Conservation (phyloP, 805 yeast genomes). For the Yarrowia hollandica region DNA sequence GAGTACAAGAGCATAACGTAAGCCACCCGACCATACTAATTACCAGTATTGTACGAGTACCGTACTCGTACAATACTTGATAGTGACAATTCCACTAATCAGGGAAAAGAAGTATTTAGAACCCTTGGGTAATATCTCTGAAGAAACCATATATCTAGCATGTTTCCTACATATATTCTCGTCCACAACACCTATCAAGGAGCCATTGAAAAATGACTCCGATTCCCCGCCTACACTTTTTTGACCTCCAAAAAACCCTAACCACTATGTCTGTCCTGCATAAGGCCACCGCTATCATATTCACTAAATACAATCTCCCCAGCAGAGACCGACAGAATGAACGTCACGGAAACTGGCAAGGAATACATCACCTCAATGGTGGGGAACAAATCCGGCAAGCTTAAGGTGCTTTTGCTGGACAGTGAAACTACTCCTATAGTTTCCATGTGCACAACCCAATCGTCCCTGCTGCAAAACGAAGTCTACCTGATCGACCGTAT, state of each 20-base stretch:
- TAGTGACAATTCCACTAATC: no score
- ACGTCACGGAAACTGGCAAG: slow-evolving; percentile 27
- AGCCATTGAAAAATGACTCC: neutral
- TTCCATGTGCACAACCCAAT: slow-evolving; percentile 88
- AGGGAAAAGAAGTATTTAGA: no score
- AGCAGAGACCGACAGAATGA: slow-evolving; percentile 15
- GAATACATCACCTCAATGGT: slow-evolving; percentile 21
- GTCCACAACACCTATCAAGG: no score
- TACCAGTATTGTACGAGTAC: no score
- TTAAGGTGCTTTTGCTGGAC: slow-evolving; percentile 79
- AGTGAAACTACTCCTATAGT: slow-evolving; percentile 75
- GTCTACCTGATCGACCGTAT: slow-evolving; percentile 74
- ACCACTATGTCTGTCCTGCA: slow-evolving; percentile 8
- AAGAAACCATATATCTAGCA: no score
- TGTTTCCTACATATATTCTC: no score
- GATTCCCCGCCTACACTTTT: neutral
- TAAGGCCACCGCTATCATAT: slow-evolving; percentile 18
- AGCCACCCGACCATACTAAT: no score
- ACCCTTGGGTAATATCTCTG: no score
- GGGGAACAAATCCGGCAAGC: slow-evolving; percentile 38
- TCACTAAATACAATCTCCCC: neutral
- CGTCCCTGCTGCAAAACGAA: slow-evolving; percentile 76
- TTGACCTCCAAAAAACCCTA: neutral
- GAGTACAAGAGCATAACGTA: slow-evolving; percentile 3
- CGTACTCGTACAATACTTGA: neutral